Evolutionary conservation across 2,329 filamentous ascomycete species (phyloP), one percentile per base, ranked within the genome.

Genomic region (Neonectria sp.): DNA sequence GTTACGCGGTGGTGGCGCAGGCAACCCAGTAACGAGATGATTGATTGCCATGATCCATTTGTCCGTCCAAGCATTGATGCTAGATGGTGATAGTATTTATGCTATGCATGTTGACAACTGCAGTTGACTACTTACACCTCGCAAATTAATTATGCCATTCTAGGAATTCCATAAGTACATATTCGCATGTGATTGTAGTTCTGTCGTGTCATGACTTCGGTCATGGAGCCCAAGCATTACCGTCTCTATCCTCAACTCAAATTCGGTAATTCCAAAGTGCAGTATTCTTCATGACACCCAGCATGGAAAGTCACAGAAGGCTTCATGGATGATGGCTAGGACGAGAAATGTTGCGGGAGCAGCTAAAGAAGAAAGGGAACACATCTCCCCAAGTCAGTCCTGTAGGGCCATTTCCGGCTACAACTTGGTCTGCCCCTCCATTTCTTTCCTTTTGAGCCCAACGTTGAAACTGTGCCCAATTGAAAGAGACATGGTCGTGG

Each of bases 1-100:
- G 55, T 33, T 61, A 46, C 63, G 35, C 33, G 17, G 58, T 62
- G 53, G 63, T 62, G 58, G 63, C 63, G 57, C 52, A 46, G 33
- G 53, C 55, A 46, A 66, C 63, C 63, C 52, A 53, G 58, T 21
- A 46, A 55, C 56, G 33, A 45, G 35, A 52, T 45, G 40, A 45
- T 21, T 45, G 40, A 45, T 21, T 21, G 40, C 40, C 40, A 13
- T 45, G 8, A n/a, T 45, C 40, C 8, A 45, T 45, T 24, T 43
- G 40, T 21, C 40, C n/a, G n/a, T 43, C 17, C 17, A 12, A 21
- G n/a, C n/a, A 45, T 45, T 24, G n/a, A 45, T 21, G 40, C 40
- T 12, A 40, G 9, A 43, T 43, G 8, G 49, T 60, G 9, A 45
- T 24, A 24, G 45, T 60, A n/a, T 29, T 60, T 51, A 49, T 60